These are phyloP conservation scores for Plasmodium vinckei DNA, from an alignment of 169 alveolate genomes.

Conservation along the genomic window DNA sequence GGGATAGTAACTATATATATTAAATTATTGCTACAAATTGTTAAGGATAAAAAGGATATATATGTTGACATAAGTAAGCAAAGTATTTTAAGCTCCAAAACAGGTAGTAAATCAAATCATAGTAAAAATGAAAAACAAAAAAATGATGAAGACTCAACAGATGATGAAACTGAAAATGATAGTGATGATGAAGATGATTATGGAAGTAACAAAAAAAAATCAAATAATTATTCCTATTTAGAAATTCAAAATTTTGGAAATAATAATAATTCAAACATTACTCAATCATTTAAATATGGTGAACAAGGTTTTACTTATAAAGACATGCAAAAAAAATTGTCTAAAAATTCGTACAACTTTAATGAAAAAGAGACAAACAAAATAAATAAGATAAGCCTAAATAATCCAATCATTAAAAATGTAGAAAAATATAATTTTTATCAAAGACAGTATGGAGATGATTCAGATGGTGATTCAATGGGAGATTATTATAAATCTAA, in stretches of 20 bases:
- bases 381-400: not conserved
- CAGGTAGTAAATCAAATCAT: not conserved
- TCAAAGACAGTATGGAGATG: conserved; percentile 9
- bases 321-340: too few species aligned
- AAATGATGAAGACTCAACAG: not conserved
- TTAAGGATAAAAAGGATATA: conserved; percentile 37
- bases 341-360: too few species aligned
- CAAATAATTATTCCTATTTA: too few species aligned
- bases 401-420: not conserved
- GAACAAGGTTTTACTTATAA: too few species aligned
- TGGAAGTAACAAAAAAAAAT: too few species aligned
- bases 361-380: too few species aligned
- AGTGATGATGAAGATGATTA: not conserved
- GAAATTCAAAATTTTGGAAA: too few species aligned
- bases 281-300: too few species aligned
- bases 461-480: conserved; percentile 62
- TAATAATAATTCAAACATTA: too few species aligned
- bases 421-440: conserved; percentile 4
- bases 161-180: conserved; percentile 3
- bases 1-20: conserved; percentile 26
- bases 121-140: not conserved
- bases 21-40: conserved; percentile 53
- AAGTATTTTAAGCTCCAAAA: not conserved
- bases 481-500: conserved; percentile 53
- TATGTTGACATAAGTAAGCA: conserved; percentile 22